These are phyloP conservation scores for Cnidoscolus chayamansa DNA, from an alignment of 441 rosid genomes.

Conservation along the genomic window DNA sequence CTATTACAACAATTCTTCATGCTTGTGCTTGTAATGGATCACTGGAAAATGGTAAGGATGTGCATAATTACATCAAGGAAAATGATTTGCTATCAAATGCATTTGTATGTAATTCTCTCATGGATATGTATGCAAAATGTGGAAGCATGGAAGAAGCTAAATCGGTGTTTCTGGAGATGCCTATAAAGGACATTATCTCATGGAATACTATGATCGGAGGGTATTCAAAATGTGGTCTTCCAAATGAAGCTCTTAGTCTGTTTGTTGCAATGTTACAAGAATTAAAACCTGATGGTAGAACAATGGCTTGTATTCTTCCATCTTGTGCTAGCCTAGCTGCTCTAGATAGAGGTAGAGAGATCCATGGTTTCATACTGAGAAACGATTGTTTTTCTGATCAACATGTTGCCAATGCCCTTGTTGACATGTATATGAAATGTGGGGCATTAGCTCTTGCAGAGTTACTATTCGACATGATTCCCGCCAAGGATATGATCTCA, in stretches of 20 bases:
- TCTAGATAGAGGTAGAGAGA: constrained; percentile 62
- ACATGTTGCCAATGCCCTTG: constrained; percentile 58
- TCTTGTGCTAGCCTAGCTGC: constrained; percentile 75
- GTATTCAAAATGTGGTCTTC: constrained; percentile 52
- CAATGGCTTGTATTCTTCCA: constrained; percentile 69
- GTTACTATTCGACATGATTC: constrained; percentile 51
- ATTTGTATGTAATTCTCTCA: constrained; percentile 54
- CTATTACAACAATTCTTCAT: constrained; percentile 52
- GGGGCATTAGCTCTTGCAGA: constrained; percentile 54
- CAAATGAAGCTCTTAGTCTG: constrained; percentile 54
- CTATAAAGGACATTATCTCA: constrained; percentile 54
- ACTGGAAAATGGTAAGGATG: constrained; percentile 50
- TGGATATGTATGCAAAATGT: constrained; percentile 84
- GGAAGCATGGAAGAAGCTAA: constrained; percentile 66
- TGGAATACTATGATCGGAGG: constrained; percentile 82
- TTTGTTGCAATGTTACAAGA: constrained; percentile 47
- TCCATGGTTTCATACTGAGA: constrained; percentile 55
- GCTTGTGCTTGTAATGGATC: constrained; percentile 60
- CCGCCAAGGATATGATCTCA: constrained; percentile 59
- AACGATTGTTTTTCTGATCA: constrained; percentile 43
- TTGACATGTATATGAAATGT: constrained; percentile 69
- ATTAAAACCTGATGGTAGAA: constrained; percentile 49
- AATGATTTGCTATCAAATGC: constrained; percentile 46
- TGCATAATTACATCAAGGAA: constrained; percentile 50
- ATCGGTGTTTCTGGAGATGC: constrained; percentile 47